phyloP scores from a whole-genome alignment of 2,329 filamentous ascomycete species.

The Fusarium sp. region DNA sequence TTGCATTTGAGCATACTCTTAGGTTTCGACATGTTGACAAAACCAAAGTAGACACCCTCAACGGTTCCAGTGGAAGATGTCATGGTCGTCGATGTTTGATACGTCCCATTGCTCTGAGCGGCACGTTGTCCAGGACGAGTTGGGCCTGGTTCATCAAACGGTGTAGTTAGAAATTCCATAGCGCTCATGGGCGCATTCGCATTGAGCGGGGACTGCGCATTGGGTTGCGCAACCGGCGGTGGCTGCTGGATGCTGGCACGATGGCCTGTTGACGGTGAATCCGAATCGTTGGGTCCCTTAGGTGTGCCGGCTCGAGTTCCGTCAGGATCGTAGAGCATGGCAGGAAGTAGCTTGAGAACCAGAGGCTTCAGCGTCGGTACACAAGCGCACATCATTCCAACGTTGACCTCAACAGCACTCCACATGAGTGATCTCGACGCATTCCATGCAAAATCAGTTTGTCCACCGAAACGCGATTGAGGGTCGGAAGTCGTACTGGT shows the following conservation, averaged over 20 bases:
- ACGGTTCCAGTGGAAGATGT: slow-evolving; percentile 49
- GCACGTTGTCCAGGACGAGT: slow-evolving; percentile 18
- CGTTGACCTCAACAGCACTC: slow-evolving; percentile 90
- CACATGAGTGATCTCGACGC: slow-evolving; percentile 90
- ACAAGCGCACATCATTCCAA: slow-evolving; percentile 90
- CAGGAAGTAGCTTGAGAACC: slow-evolving; percentile 71
- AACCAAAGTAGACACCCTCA: slow-evolving; percentile 75
- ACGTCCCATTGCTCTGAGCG: slow-evolving; percentile 14
- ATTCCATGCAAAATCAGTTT: slow-evolving; percentile 73
- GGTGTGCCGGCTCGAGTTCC: slow-evolving; percentile 50
- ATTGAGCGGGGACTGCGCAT: slow-evolving; percentile 35
- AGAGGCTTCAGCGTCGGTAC: slow-evolving; percentile 93
- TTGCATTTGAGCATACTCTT: slow-evolving; percentile 77
- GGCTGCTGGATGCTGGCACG: slow-evolving; percentile 43
- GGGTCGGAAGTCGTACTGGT: slow-evolving; percentile 52
- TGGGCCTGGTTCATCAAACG: slow-evolving; percentile 46
- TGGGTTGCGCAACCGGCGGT: slow-evolving; percentile 35
- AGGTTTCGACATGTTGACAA: slow-evolving; percentile 75
- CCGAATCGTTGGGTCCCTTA: slow-evolving; percentile 49
- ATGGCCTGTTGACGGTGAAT: slow-evolving; percentile 42
- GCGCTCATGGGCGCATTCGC: slow-evolving; percentile 50
- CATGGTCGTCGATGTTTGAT: slow-evolving; percentile 47
- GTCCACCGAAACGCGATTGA: slow-evolving; percentile 61
- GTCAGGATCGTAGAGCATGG: slow-evolving; percentile 65
- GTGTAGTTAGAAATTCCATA: slow-evolving; percentile 61